Percentiles rank a stretch among this genome's conserved stretches.
Conservation (phyloP, 2,329 filamentous ascomycete genomes). For the Plenodomus lindquistii region DNA sequence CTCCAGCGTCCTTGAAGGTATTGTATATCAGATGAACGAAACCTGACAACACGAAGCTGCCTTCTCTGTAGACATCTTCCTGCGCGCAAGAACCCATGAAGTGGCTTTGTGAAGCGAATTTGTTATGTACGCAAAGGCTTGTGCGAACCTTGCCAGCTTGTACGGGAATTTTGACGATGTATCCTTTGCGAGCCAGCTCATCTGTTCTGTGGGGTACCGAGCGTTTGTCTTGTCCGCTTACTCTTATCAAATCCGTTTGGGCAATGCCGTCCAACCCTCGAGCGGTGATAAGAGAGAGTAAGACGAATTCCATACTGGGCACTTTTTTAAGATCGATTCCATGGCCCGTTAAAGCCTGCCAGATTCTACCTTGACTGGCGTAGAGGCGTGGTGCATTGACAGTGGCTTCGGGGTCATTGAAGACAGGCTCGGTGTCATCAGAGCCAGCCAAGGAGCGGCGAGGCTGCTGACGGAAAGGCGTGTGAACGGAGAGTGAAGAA, state of each 20-base stretch:
- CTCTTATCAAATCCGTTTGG: slow-evolving; percentile 58
- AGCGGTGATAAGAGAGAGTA: slow-evolving; percentile 63
- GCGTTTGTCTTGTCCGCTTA: slow-evolving; percentile 66
- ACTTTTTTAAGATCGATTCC: slow-evolving; percentile 59
- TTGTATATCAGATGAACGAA: slow-evolving; percentile 55
- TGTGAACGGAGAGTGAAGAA: background rate
- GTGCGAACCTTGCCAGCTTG: slow-evolving; percentile 54
- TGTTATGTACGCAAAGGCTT: slow-evolving; percentile 59
- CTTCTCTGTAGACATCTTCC: slow-evolving; percentile 40
- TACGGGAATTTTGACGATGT: slow-evolving; percentile 59
- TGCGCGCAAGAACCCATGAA: slow-evolving; percentile 31
- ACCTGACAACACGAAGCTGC: slow-evolving; percentile 53
- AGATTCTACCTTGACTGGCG: slow-evolving; percentile 60
- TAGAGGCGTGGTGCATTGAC: slow-evolving; percentile 36
- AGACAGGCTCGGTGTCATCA: slow-evolving; percentile 17
- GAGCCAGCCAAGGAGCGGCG: slow-evolving; percentile 14
- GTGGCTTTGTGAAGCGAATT: slow-evolving; percentile 48
- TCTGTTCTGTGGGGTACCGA: slow-evolving; percentile 66
- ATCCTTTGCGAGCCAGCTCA: slow-evolving; percentile 59
- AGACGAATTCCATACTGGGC: slow-evolving; percentile 57
- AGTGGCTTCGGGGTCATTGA: slow-evolving; percentile 28
- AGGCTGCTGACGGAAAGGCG: slow-evolving; percentile 6
- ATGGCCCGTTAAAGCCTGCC: slow-evolving; percentile 65
- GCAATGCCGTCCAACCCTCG: slow-evolving; percentile 58
- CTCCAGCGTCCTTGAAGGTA: slow-evolving; percentile 53